These are phyloP conservation scores for Agastache rugosa DNA, from an alignment of 257 asterid species.

Conservation along the genomic window DNA sequence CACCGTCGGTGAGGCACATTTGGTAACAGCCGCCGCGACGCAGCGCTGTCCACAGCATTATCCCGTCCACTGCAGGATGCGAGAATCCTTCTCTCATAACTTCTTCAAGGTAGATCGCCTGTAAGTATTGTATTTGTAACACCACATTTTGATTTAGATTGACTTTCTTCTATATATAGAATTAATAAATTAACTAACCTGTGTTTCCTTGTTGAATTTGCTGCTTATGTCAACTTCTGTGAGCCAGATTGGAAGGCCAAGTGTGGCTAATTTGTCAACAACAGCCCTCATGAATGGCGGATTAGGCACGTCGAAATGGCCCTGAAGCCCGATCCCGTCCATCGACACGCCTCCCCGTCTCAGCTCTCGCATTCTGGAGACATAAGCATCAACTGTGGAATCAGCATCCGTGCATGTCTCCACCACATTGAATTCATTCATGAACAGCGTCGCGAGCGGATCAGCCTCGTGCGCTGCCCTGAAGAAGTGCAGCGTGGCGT, in stretches of 20 bases:
- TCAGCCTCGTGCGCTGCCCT: conserved; percentile 47
- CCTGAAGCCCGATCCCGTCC: conserved; percentile 52
- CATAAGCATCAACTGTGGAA: conserved; percentile 52
- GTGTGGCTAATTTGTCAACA: conserved; percentile 50
- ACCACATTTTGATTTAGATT: too few species aligned
- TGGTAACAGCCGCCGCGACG: conserved; percentile 51
- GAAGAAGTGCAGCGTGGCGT: conserved; percentile 48
- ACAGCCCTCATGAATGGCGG: conserved; percentile 46
- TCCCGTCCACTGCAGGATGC: conserved; percentile 59
- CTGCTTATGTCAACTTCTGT: conserved; percentile 51
- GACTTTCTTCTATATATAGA: too few species aligned
- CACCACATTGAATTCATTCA: conserved; percentile 70
- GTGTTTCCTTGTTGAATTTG: conserved; percentile 40
- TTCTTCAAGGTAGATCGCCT: conserved; percentile 58
- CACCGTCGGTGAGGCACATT: conserved; percentile 72
- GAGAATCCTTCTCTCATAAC: conserved; percentile 60
- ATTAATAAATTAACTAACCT: conserved; percentile 27
- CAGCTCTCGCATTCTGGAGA: conserved; percentile 50
- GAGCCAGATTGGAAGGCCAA: conserved; percentile 50
- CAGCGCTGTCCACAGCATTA: conserved; percentile 61
- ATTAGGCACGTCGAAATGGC: conserved; percentile 50
- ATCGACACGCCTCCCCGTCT: conserved; percentile 45
- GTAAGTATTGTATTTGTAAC: too few species aligned
- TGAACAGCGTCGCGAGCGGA: conserved; percentile 48
- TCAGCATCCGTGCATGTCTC: conserved; percentile 49